Base-by-base conservation (phyloP, 2,329 filamentous ascomycete genomes). In the Clonostachys rosea region DNA sequence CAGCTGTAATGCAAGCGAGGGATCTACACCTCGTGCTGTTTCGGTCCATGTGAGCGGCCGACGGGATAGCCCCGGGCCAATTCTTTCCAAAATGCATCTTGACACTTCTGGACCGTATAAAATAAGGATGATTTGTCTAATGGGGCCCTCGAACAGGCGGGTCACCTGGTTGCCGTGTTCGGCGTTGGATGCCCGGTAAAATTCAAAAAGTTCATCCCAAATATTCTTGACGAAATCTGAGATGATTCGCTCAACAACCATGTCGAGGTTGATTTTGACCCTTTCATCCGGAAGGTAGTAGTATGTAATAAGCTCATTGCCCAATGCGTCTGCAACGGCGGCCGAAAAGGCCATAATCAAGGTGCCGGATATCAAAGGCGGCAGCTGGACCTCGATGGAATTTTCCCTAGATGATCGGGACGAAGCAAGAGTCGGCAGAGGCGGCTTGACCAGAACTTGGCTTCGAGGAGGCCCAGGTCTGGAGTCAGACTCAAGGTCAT, bases 181-280 rank as follows among this genome's bases (percentile, higher is more conserved):
- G 9, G 50, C 16, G 4, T 58, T 59, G 47, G 56, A 53, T 5
- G 54, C 59, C 34, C 58, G 58, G 42, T 68, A 67, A 42, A 64
- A 66, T 5, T 49, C 41, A 55, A 59, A 67, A 5, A 68, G 54
- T 43, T 68, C 65, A 46, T 67, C 63, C 65, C 65, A 67, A 40
- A 68, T 48, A 42, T 56, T 52, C 10, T 49, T 49, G 3, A 60
- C 63, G 20, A 68, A 68, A 8, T 59, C 56, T 9, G 58, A 52
- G 5, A 68, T 47, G 13, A 68, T 55, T 2, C 65, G 60, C 48
- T 68, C 65, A 33, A 68, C 41, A 5, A 66, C 62, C 1, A 63
- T 55, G 40, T 68, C 65, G 16, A 68, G 52, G 40, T 68, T 67
- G 46, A 67, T 47, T 24, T 53, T 56, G 6, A 64, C 56, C 24